Percentiles rank a stretch among this genome's conserved stretches.
Evolutionary conservation across 176 grass and related monocot genomes (phyloP).

Genomic region (Aechmea fasciata): DNA sequence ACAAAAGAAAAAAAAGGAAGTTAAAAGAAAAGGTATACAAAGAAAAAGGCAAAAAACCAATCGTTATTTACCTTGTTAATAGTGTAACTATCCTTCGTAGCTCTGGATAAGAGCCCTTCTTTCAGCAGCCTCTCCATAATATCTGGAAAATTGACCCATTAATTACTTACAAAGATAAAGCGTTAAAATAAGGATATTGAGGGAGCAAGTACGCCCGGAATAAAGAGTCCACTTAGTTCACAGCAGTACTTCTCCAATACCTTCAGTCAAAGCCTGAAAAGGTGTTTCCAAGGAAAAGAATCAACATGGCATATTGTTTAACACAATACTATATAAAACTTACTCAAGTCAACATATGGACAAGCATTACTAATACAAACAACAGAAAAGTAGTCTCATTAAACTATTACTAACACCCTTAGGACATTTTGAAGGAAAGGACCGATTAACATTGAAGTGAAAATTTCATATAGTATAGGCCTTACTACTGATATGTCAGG

Average conservation of each 20-base stretch:
- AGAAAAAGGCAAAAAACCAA: background rate
- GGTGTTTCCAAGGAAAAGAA: conserved; percentile 15
- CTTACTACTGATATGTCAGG: conserved; percentile 69
- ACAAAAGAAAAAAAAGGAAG: background rate
- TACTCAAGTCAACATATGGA: background rate
- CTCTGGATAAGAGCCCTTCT: conserved; percentile 56
- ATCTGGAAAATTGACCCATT: conserved; percentile 38
- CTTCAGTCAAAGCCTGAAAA: conserved; percentile 82
- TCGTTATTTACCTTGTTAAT: conserved; percentile 58
- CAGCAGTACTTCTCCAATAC: conserved; percentile 33
- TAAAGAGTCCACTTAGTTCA: conserved; percentile 6
- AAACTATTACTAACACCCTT: background rate
- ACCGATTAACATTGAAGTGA: no score
- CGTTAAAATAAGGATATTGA: conserved; percentile 4
- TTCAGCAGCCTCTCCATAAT: conserved; percentile 77
- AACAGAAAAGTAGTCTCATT: background rate
- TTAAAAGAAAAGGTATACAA: conserved; percentile 10
- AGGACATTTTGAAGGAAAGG: background rate
- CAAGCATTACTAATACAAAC: background rate
- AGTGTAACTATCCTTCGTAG: conserved; percentile 67
- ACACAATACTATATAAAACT: background rate
- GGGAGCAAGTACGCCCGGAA: background rate
- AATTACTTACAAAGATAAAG: conserved; percentile 11
- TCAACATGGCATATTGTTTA: background rate
- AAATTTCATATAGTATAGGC: no score